Evolutionary conservation across 2,329 filamentous ascomycete species (phyloP).

Genomic region (Malbranchea cinnamomea): DNA sequence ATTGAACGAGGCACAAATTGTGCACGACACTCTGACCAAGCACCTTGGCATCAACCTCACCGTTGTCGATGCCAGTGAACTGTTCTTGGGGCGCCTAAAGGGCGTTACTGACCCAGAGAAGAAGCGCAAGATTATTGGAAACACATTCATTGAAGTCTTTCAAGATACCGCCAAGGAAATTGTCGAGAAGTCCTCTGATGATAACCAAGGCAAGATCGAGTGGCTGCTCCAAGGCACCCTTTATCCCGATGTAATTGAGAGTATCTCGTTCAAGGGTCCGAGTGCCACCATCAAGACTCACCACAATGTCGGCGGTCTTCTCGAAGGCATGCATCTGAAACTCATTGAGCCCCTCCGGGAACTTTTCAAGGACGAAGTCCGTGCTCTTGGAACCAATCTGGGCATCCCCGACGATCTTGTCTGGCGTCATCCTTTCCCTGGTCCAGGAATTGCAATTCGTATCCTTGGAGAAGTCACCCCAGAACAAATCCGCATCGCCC

Average conservation of each 20-base stretch:
- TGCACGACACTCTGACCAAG: slow-evolving; percentile 62
- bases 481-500: slow-evolving; percentile 58
- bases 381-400: slow-evolving; percentile 48
- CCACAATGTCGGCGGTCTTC: slow-evolving; percentile 51
- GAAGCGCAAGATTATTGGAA: slow-evolving; percentile 80
- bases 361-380: slow-evolving; percentile 68
- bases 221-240: slow-evolving; percentile 82
- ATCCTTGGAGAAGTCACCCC: slow-evolving; percentile 68
- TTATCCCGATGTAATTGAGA: slow-evolving; percentile 58
- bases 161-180: slow-evolving; percentile 64
- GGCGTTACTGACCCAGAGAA: slow-evolving; percentile 69
- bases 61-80: slow-evolving; percentile 62
- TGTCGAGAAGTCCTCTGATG: slow-evolving; percentile 53
- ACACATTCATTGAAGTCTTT: slow-evolving; percentile 66
- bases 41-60: slow-evolving; percentile 84
- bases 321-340: slow-evolving; percentile 18
- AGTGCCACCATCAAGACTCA: slow-evolving; percentile 60
- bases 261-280: slow-evolving; percentile 58
- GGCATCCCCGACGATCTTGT: slow-evolving; percentile 63
- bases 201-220: slow-evolving; percentile 55
- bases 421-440: slow-evolving; percentile 63
- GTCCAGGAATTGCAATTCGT: slow-evolving; percentile 56
- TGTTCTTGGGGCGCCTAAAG: slow-evolving; percentile 61
- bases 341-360: slow-evolving; percentile 58
- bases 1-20: slow-evolving; percentile 66